A percentile compares a stretch with the other conserved stretches of the same genome.
phyloP scores from a whole-genome alignment of 257 asterid species.

The Lithospermum erythrorhizon region DNA sequence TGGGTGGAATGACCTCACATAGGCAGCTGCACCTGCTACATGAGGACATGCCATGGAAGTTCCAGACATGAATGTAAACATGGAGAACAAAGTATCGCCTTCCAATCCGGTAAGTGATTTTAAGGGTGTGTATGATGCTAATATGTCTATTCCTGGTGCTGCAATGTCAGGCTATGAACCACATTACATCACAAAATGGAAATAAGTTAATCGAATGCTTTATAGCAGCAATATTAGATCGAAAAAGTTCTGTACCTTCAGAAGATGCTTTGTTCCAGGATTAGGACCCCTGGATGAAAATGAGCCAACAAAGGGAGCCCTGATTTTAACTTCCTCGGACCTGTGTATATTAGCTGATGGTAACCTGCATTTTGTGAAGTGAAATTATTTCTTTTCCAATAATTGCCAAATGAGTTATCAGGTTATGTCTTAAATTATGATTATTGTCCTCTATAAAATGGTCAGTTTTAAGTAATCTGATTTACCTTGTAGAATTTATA shows the following conservation, averaged over 20 bases:
- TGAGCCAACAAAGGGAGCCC: slow-evolving; percentile 70
- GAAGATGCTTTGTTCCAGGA: slow-evolving; percentile 41
- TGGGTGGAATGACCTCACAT: slow-evolving; percentile 75
- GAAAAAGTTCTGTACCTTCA: slow-evolving; percentile 42
- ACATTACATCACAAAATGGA: neutral
- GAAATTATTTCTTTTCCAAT: neutral
- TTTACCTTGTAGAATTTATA: slow-evolving; percentile 50
- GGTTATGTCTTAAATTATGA: neutral
- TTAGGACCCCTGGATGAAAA: slow-evolving; percentile 91
- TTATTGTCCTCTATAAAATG: neutral
- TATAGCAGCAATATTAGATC: neutral
- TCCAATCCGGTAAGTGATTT: slow-evolving; percentile 56
- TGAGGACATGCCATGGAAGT: slow-evolving; percentile 98
- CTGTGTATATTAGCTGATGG: slow-evolving; percentile 59
- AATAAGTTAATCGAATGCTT: neutral
- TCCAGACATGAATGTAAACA: slow-evolving; percentile 82
- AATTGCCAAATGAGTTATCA: too few species aligned
- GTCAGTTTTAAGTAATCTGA: neutral
- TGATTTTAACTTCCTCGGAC: slow-evolving; percentile 50
- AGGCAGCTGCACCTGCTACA: slow-evolving; percentile 69
- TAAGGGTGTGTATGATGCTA: slow-evolving; percentile 73
- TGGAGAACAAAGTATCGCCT: slow-evolving; percentile 57
- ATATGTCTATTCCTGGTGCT: slow-evolving; percentile 90
- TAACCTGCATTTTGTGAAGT: slow-evolving; percentile 32
- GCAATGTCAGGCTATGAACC: slow-evolving; percentile 65